A percentile compares a stretch with the other conserved stretches of the same genome.
phyloP scores from a whole-genome alignment of 2,329 filamentous ascomycete genomes.

The Colletotrichum musicola region DNA sequence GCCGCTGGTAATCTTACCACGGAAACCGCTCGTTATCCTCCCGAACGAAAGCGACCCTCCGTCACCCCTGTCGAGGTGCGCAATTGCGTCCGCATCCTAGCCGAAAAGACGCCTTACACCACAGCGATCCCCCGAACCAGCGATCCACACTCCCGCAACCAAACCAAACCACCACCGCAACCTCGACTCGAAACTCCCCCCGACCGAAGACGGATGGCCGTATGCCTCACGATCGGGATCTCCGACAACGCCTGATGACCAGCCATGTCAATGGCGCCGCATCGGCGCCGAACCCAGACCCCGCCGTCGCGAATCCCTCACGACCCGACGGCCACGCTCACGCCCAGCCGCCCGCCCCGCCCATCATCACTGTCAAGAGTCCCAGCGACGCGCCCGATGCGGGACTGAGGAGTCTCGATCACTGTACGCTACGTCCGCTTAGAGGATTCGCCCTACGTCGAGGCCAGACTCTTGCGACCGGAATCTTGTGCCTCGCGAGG shows the following conservation, averaged over 20 bases:
- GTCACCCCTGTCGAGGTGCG: slow-evolving; percentile 9
- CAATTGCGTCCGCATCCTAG: slow-evolving; percentile 23
- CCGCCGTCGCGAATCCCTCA: slow-evolving; percentile 10
- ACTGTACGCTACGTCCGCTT: slow-evolving; percentile 68
- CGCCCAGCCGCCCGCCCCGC: slow-evolving; percentile 27
- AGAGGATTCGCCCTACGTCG: slow-evolving; percentile 12
- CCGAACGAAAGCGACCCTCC: neutral
- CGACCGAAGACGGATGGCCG: slow-evolving; percentile 32
- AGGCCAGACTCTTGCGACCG: neutral
- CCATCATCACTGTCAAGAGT: slow-evolving; percentile 26
- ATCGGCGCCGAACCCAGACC: slow-evolving; percentile 28
- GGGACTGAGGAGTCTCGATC: slow-evolving; percentile 83
- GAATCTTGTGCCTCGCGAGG: slow-evolving; percentile 21
- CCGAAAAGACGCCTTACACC: slow-evolving; percentile 28
- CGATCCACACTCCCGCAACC: slow-evolving; percentile 13
- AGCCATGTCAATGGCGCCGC: slow-evolving; percentile 49
- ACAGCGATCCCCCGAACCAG: neutral
- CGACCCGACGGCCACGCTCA: slow-evolving; percentile 6
- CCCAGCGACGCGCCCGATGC: slow-evolving; percentile 65
- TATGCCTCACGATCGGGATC: slow-evolving; percentile 33
- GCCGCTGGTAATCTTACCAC: slow-evolving; percentile 14
- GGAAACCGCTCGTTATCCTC: slow-evolving; percentile 24
- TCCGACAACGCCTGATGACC: slow-evolving; percentile 46
- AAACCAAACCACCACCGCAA: neutral
- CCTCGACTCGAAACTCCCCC: neutral